Percentiles rank a stretch among this genome's conserved stretches.
Conservation (phyloP, 129 eudicot species). For the Erigeron canadensis region DNA sequence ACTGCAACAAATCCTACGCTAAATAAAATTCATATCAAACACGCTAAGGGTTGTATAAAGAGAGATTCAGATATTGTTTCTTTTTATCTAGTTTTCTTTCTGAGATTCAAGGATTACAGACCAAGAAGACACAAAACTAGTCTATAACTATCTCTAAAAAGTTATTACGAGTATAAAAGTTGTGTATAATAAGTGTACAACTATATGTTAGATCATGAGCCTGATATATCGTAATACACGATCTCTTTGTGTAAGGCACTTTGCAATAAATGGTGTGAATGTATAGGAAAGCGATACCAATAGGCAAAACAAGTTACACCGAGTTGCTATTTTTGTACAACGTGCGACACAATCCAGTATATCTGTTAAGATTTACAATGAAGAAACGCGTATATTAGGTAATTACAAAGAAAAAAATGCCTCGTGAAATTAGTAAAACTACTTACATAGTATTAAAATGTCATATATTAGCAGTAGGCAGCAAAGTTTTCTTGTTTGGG, state of each 20-base stretch:
- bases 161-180: no score
- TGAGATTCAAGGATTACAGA: slow-evolving; percentile 6
- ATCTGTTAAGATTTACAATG: slow-evolving; percentile 38
- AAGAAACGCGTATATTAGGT: slow-evolving; percentile 11
- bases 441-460: neutral
- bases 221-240: slow-evolving; percentile 3
- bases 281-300: slow-evolving; percentile 18
- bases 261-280: slow-evolving; percentile 17
- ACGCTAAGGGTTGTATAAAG: neutral
- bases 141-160: no score
- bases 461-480: neutral
- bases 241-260: neutral
- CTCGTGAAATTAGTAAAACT: neutral
- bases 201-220: neutral
- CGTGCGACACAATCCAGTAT: slow-evolving; percentile 53
- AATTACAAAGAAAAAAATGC: neutral
- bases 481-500: neutral
- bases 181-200: neutral
- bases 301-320: slow-evolving; percentile 12
- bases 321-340: slow-evolving; percentile 41
- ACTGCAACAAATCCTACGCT: neutral
- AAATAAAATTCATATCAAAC: neutral
- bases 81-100: slow-evolving; percentile 1
- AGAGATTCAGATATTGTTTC: slow-evolving; percentile 2
- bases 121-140: neutral